Evolutionary conservation across 2,329 filamentous ascomycete species (phyloP).

Genomic region (Hypoxylon rubiginosum): DNA sequence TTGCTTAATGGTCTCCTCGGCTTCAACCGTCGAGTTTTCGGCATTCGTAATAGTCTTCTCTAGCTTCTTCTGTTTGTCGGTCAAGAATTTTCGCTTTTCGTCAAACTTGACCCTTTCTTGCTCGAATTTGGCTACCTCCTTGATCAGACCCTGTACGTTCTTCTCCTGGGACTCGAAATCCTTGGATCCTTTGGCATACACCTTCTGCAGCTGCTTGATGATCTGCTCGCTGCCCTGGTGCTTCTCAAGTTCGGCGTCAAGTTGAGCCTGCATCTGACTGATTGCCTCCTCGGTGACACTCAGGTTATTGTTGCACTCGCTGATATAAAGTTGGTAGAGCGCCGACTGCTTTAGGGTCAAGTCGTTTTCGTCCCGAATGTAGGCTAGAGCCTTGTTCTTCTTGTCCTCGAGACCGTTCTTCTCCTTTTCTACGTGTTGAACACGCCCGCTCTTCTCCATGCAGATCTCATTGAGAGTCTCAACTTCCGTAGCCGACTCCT

Average conservation of each 20-base stretch:
- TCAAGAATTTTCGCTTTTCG: slow-evolving; percentile 95
- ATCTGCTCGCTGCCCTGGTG: slow-evolving; percentile 90
- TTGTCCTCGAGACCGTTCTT: slow-evolving; percentile 94
- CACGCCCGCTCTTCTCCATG: slow-evolving; percentile 92
- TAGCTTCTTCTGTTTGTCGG: slow-evolving; percentile 92
- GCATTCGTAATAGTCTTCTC: slow-evolving; percentile 87
- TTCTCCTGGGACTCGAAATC: slow-evolving; percentile 88
- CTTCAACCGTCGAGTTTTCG: slow-evolving; percentile 79
- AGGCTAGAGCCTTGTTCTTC: slow-evolving; percentile 93
- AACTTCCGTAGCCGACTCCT: slow-evolving; percentile 90
- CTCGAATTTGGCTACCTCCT: slow-evolving; percentile 92
- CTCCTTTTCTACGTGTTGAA: slow-evolving; percentile 98
- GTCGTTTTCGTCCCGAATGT: slow-evolving; percentile 93
- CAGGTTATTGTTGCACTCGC: slow-evolving; percentile 90
- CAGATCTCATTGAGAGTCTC: slow-evolving; percentile 95
- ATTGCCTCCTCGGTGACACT: slow-evolving; percentile 91
- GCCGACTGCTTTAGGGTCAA: slow-evolving; percentile 89
- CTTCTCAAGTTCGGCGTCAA: slow-evolving; percentile 90
- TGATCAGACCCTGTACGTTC: slow-evolving; percentile 80
- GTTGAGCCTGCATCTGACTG: slow-evolving; percentile 86
- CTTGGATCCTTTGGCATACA: slow-evolving; percentile 84
- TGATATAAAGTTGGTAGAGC: slow-evolving; percentile 91
- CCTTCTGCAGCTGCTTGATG: slow-evolving; percentile 90
- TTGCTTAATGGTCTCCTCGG: slow-evolving; percentile 82
- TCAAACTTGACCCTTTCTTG: slow-evolving; percentile 98